A percentile compares a stretch with the other conserved stretches of the same genome.
phyloP scores from a whole-genome alignment of 192 early-diverging fungal genomes.

The Mortierella claussenii region DNA sequence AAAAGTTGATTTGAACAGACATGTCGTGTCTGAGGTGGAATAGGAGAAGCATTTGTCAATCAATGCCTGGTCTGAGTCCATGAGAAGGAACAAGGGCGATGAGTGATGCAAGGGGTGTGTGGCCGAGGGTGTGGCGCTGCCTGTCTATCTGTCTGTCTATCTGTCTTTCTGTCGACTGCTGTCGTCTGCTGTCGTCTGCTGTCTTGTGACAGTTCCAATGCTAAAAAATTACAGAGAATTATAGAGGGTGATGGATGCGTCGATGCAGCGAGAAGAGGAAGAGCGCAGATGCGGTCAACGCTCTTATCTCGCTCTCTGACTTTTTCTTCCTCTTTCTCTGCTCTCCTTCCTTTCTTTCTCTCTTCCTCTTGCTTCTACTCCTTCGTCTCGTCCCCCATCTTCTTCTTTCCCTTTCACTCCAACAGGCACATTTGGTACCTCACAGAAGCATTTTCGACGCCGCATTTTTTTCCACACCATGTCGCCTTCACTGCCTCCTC shows the following conservation, averaged over 20 bases:
- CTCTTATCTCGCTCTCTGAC: not conserved
- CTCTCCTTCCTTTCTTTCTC: not conserved
- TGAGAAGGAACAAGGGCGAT: no score
- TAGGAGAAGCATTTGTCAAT: no score
- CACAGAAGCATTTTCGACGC: not conserved
- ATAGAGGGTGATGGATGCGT: no score
- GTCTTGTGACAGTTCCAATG: not conserved
- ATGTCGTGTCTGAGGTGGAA: no score
- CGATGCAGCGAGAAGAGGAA: no score
- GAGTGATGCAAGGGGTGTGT: no score
- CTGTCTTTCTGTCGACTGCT: not conserved
- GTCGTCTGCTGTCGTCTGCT: not conserved
- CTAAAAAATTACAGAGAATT: no score
- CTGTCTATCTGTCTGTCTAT: not conserved
- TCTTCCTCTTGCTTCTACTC: not conserved
- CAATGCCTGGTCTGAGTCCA: no score
- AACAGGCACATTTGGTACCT: not conserved
- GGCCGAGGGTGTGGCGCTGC: not conserved
- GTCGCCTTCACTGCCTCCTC: conserved; percentile 39
- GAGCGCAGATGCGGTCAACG: not conserved
- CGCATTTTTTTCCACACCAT: conserved; percentile 1
- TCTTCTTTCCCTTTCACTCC: not conserved
- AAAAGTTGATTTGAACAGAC: no score
- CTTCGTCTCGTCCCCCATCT: not conserved
- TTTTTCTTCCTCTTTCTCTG: conserved; percentile 3